A percentile compares a stretch with the other conserved stretches of the same genome.
These are phyloP conservation scores for Suillus plorans DNA, from an alignment of 768 basidiomycete species.

Conservation along the genomic window DNA sequence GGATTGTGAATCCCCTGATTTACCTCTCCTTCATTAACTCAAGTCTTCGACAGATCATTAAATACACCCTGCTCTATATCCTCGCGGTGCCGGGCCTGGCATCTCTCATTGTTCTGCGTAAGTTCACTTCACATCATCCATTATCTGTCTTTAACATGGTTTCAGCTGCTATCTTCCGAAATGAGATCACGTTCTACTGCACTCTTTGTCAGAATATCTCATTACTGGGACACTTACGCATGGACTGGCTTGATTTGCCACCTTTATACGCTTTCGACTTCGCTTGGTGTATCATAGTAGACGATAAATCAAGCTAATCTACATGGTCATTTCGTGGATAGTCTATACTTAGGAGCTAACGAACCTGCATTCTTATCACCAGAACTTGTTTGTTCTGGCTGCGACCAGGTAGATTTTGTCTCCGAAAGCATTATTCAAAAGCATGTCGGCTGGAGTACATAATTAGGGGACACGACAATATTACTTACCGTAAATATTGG, in stretches of 20 bases:
- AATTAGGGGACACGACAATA: not conserved
- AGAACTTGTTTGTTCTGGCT: not conserved
- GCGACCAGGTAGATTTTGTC: not conserved
- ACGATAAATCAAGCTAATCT: constrained; percentile 16
- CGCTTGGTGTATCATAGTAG: constrained; percentile 32
- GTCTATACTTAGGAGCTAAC: not conserved
- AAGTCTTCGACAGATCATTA: constrained; percentile 57
- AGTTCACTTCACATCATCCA: constrained; percentile 32
- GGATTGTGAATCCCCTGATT: constrained; percentile 61
- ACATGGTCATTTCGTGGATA: not conserved
- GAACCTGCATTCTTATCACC: not conserved
- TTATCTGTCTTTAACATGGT: constrained; percentile 16
- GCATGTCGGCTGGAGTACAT: not conserved
- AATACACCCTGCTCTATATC: constrained; percentile 83
- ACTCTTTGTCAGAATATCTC: constrained; percentile 84
- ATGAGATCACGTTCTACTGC: constrained; percentile 76
- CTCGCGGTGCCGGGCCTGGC: constrained; percentile 74
- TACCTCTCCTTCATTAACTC: constrained; percentile 6
- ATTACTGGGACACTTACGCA: constrained; percentile 33
- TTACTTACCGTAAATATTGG: too few species aligned
- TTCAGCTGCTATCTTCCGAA: constrained; percentile 78
- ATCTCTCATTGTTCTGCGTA: constrained; percentile 81
- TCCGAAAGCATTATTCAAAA: not conserved
- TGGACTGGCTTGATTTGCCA: constrained; percentile 14
- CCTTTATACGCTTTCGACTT: constrained; percentile 17